Conservation (phyloP, 495 filamentous ascomycete species). For the Hypoxylon intermedium region DNA sequence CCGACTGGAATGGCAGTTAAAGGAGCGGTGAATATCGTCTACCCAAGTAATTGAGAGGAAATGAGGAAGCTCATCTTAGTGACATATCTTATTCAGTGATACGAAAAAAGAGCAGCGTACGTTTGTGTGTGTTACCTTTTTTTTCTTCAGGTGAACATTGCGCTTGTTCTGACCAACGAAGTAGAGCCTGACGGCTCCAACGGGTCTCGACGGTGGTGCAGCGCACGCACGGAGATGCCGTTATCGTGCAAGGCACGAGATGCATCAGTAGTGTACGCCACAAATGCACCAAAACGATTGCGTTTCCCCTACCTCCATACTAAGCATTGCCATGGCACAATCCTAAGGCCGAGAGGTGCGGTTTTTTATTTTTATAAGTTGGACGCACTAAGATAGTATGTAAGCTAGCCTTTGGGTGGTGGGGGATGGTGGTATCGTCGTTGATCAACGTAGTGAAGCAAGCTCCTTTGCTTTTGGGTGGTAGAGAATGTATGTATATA, state of each 20-base stretch:
- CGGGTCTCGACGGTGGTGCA: background rate
- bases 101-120: too few species aligned
- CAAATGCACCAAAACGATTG: background rate
- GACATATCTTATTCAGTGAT: too few species aligned
- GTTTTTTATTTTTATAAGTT: too few species aligned
- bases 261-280: background rate
- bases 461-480: slow-evolving; percentile 4
- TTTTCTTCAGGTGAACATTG: too few species aligned
- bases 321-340: slow-evolving; percentile 3
- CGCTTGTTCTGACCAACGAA: background rate
- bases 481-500: slow-evolving; percentile 11
- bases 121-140: too few species aligned
- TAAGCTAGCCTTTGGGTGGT: slow-evolving; percentile 21
- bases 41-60: background rate
- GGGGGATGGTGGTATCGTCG: slow-evolving; percentile 18
- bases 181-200: background rate
- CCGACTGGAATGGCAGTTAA: slow-evolving; percentile 1
- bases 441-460: slow-evolving; percentile 27
- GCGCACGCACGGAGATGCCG: slow-evolving; percentile 10
- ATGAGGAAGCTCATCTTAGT: background rate
- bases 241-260: slow-evolving; percentile 12
- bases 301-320: background rate
- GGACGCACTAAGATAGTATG: background rate
- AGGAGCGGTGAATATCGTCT: slow-evolving; percentile 33
- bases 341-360: slow-evolving; percentile 10